phyloP scores from a whole-genome alignment of 257 asterid genomes.

The Jacaranda mimosifolia region DNA sequence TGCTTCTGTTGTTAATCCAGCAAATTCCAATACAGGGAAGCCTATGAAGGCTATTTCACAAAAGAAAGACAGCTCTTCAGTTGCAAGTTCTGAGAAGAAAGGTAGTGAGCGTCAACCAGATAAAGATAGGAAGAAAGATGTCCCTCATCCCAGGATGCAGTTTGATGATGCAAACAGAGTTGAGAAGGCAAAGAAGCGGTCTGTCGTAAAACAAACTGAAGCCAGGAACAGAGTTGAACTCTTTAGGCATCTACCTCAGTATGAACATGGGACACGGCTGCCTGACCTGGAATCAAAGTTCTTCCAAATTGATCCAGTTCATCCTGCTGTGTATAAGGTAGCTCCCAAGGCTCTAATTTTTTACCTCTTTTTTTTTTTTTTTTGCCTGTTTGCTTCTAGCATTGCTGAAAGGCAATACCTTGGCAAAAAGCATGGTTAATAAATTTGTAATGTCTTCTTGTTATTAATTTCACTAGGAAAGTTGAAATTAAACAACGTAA shows the following conservation, averaged over 20 bases:
- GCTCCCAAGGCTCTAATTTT: constrained; percentile 6
- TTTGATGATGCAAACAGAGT: constrained; percentile 85
- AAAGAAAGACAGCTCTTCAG: constrained; percentile 69
- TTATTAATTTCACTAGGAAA: background rate
- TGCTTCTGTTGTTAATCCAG: constrained; percentile 55
- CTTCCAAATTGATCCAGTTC: constrained; percentile 78
- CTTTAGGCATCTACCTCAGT: constrained; percentile 87
- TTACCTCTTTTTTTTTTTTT: background rate
- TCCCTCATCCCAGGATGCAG: constrained; percentile 93
- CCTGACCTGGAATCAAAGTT: constrained; percentile 77
- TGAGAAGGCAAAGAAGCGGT: constrained; percentile 89
- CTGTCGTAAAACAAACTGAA: constrained; percentile 82
- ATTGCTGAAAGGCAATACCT: constrained; percentile 19
- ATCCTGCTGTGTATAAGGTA: constrained; percentile 88
- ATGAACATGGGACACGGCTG: constrained; percentile 69
- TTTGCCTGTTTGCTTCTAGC: background rate
- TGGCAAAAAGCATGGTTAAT: background rate
- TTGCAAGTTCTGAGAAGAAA: constrained; percentile 67
- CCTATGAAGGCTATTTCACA: constrained; percentile 58
- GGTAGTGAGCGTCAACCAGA: constrained; percentile 67
- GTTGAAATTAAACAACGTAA: background rate
- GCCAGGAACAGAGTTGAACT: constrained; percentile 82
- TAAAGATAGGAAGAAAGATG: constrained; percentile 89
- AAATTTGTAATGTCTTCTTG: background rate
- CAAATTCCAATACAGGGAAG: constrained; percentile 59